Evolutionary conservation across 1,284 basidiomycete genomes (phyloP), one percentile per base, ranked within the genome.

Genomic region (Rhodotorula sp.): DNA sequence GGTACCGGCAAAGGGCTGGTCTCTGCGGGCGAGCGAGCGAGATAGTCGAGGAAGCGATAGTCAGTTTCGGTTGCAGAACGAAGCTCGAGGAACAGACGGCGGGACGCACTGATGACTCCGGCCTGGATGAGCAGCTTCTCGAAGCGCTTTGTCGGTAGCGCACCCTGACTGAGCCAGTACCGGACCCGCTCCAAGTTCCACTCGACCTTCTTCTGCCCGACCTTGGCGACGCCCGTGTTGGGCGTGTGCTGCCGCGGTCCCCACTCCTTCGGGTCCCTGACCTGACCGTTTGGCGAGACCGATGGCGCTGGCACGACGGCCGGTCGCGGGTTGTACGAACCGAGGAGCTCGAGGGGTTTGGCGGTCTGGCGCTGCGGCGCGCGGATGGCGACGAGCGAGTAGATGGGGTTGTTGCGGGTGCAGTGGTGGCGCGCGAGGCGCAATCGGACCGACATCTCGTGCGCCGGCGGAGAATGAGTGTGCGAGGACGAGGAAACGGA

Each of bases 141-240:
- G 3, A 81, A 80, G 9, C 78, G 73, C 65, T 81, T 80, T 55
- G 71, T 76, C 2, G 80, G 80, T 61, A 79, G 75, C 1, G 80
- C 80, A 22, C 80, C 80, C n/a, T 75, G 56, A 24, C 67, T 60
- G 37, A 81, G 68, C 80, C 80, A 81, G 62, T 78, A 77, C 37
- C 61, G 52, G 28, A 81, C 78, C 30, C 80, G 65, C 1, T 78
- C 72, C 52, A 74, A 67, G 68, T 81, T 81, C 80, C 80, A 81
- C 50, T 77, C 76, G 28, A 81, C 67, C 8, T 74, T 55, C 71
- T 81, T 75, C 31, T 53, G 31, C 13, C 73, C 73, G 54, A 65
- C 62, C 28, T 52, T n/a, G 7, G 52, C 65, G 26, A 9, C 34
- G 16, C 22, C 40, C 10, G 46, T 53, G 22, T 26, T 16, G n/a